A percentile compares a stretch with the other conserved stretches of the same genome.
phyloP scores from a whole-genome alignment of 140 eudicot species.

The Stevia rebaudiana region DNA sequence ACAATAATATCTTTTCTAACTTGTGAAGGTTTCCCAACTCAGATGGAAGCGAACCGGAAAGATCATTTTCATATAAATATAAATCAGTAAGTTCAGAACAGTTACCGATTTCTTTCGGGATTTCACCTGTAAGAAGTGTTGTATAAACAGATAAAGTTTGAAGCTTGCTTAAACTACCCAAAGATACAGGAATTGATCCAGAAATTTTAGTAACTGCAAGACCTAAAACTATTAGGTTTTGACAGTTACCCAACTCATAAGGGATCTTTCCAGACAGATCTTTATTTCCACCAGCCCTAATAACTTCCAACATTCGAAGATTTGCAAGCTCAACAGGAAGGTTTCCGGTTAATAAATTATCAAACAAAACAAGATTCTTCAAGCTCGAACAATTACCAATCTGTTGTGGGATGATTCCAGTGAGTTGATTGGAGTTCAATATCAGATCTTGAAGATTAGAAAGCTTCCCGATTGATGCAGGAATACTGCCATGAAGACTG shows the following conservation, averaged over 20 bases:
- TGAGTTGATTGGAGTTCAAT: conserved; percentile 62
- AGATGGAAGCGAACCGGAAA: conserved; percentile 61
- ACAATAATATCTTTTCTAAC: conserved; percentile 59
- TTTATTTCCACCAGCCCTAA: conserved; percentile 73
- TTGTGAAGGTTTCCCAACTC: conserved; percentile 68
- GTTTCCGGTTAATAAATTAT: conserved; percentile 52
- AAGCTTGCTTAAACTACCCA: conserved; percentile 56
- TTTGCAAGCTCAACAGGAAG: conserved; percentile 65
- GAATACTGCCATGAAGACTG: conserved; percentile 56
- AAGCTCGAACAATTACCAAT: conserved; percentile 46
- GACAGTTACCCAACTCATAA: conserved; percentile 47
- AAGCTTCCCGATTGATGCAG: conserved; percentile 48
- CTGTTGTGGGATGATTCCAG: conserved; percentile 55
- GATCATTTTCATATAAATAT: conserved; percentile 61
- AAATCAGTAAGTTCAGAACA: conserved; percentile 70
- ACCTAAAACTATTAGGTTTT: conserved; percentile 48
- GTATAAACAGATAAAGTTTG: conserved; percentile 66
- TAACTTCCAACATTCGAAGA: conserved; percentile 36
- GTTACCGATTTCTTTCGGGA: conserved; percentile 69
- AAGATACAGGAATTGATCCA: conserved; percentile 53
- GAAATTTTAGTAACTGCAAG: conserved; percentile 71
- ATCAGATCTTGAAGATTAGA: conserved; percentile 43
- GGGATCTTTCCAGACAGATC: conserved; percentile 64
- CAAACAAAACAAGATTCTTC: conserved; percentile 49
- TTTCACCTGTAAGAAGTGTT: conserved; percentile 63